Conservation (phyloP, 441 rosid genomes). For the Aleurites moluccanus region DNA sequence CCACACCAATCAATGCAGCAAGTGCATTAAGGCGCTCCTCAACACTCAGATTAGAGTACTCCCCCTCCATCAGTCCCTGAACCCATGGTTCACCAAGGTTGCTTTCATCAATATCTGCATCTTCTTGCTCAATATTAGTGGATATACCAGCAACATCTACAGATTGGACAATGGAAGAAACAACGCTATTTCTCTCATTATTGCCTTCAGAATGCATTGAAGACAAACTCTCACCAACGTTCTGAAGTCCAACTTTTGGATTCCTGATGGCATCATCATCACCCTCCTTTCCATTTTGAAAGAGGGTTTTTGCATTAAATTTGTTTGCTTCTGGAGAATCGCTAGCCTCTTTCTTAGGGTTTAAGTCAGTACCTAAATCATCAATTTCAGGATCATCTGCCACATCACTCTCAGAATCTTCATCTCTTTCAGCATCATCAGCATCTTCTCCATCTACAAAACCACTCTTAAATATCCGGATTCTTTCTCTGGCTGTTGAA, state of each 20-base stretch:
- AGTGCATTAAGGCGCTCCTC: slow-evolving; percentile 83
- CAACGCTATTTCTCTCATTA: slow-evolving; percentile 26
- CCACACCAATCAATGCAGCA: slow-evolving; percentile 66
- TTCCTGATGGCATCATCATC: slow-evolving; percentile 29
- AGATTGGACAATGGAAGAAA: slow-evolving; percentile 26
- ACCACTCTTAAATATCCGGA: slow-evolving; percentile 59
- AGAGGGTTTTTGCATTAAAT: slow-evolving; percentile 26
- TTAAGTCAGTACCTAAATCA: slow-evolving; percentile 50
- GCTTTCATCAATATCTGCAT: slow-evolving; percentile 59
- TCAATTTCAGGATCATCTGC: slow-evolving; percentile 71
- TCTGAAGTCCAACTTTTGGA: slow-evolving; percentile 34
- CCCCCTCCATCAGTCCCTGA: slow-evolving; percentile 80
- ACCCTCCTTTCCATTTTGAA: slow-evolving; percentile 42
- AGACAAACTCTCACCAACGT: slow-evolving; percentile 30
- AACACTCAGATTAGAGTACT: slow-evolving; percentile 66
- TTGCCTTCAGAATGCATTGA: slow-evolving; percentile 34
- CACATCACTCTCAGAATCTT: slow-evolving; percentile 71
- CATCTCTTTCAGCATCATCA: slow-evolving; percentile 84
- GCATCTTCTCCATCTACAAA: slow-evolving; percentile 67
- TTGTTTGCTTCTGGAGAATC: slow-evolving; percentile 34
- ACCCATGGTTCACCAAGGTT: slow-evolving; percentile 78
- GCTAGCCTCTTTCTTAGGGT: slow-evolving; percentile 40
- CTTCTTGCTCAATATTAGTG: slow-evolving; percentile 35
- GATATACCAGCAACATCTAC: slow-evolving; percentile 30
- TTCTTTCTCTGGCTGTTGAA: slow-evolving; percentile 73